Conservation (phyloP, 352 stramenopile species). For the Pythium sp. region DNA sequence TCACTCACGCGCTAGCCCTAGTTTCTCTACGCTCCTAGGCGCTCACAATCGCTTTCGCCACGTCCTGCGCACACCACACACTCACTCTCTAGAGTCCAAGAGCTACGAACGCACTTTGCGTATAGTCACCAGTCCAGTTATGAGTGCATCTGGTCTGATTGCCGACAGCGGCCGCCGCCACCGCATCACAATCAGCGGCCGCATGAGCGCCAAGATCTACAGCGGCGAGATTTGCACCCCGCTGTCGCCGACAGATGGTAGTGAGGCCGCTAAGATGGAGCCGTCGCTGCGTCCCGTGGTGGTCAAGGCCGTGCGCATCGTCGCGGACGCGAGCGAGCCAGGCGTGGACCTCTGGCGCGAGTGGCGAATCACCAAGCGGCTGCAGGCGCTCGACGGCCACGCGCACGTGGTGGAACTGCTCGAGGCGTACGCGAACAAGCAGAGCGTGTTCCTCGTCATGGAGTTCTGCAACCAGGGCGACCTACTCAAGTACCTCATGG, state of each 20-base stretch:
- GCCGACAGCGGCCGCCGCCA: not conserved
- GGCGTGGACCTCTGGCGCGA: slow-evolving; percentile 16
- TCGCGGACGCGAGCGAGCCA: not conserved
- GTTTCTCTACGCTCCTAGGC: not conserved
- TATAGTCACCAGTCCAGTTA: not conserved
- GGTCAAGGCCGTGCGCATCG: slow-evolving; percentile 19
- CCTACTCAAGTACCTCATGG: slow-evolving; percentile 14
- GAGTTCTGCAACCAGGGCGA: slow-evolving; percentile 18
- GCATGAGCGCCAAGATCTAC: slow-evolving; percentile 23
- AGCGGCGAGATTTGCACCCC: slow-evolving; percentile 10
- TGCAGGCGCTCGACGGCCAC: slow-evolving; percentile 16
- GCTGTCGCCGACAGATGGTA: too few relatives aligned
- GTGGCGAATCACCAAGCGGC: slow-evolving; percentile 19
- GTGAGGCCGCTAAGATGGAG: not conserved
- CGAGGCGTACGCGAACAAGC: slow-evolving; percentile 13
- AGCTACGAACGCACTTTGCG: not conserved
- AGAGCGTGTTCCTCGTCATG: slow-evolving; percentile 18
- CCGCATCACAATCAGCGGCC: slow-evolving; percentile 20
- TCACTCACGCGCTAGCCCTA: not conserved
- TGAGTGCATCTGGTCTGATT: not conserved
- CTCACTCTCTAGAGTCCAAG: not conserved
- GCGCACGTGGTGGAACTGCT: slow-evolving; percentile 13
- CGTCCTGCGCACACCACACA: not conserved
- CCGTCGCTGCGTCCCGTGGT: slow-evolving; percentile 4
- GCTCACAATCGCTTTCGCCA: slow-evolving; percentile 4